Percentiles rank a stretch among this genome's conserved stretches.
These are phyloP conservation scores for Hygrophoropsis aurantiaca DNA, from an alignment of 768 basidiomycete species.

Conservation along the genomic window DNA sequence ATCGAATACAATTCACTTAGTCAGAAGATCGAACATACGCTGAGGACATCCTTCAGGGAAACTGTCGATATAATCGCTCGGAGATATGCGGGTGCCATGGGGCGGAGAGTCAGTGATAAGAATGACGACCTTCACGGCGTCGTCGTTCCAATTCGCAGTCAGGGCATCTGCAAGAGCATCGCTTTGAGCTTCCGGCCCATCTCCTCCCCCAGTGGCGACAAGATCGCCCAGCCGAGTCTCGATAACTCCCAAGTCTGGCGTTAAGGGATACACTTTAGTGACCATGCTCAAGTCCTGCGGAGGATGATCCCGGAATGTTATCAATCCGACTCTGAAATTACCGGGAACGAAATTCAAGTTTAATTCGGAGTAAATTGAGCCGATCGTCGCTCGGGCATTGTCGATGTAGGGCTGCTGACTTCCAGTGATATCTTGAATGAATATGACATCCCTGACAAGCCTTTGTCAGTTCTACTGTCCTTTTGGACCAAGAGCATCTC, in stretches of 20 bases:
- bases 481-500: neutral
- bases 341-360: slow-evolving; percentile 40
- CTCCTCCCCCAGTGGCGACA: slow-evolving; percentile 39
- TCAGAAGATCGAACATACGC: neutral
- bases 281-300: slow-evolving; percentile 48
- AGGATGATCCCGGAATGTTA: slow-evolving; percentile 51
- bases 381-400: slow-evolving; percentile 4
- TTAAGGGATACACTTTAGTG: slow-evolving; percentile 43
- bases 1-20: neutral
- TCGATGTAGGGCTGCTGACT: slow-evolving; percentile 40
- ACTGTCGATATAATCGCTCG: slow-evolving; percentile 42
- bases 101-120: slow-evolving; percentile 53
- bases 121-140: slow-evolving; percentile 45
- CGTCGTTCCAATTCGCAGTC: slow-evolving; percentile 42
- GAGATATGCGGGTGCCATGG: slow-evolving; percentile 37
- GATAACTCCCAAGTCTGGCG: slow-evolving; percentile 35
- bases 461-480: neutral
- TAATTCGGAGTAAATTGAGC: slow-evolving; percentile 35
- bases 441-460: slow-evolving; percentile 39
- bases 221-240: slow-evolving; percentile 37
- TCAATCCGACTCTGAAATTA: slow-evolving; percentile 43
- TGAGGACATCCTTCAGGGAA: neutral
- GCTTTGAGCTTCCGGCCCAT: slow-evolving; percentile 53
- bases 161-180: slow-evolving; percentile 45
- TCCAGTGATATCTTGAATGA: slow-evolving; percentile 53